Evolutionary conservation across 371 early-diverging fungal species (phyloP), one percentile per base, ranked within the genome.

Genomic region (Mucor saturninus): DNA sequence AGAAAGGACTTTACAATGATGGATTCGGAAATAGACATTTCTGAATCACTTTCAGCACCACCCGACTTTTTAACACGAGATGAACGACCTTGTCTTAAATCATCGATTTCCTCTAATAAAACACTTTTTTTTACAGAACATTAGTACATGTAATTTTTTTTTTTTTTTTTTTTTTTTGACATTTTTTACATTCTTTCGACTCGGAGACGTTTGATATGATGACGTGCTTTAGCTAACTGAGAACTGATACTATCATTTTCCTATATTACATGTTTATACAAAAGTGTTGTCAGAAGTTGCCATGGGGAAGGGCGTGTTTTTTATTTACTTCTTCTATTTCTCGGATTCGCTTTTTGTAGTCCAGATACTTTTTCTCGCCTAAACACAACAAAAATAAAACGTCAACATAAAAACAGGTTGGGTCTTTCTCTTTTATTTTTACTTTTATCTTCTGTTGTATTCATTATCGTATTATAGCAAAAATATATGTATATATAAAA

Each of bases 281-380:
- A 21, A 0, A 9, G 30, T 46, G 46, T 46, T 26, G 21, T 46
- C 46, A 46, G 21, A 9, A 21, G 46, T 46, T 21, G 46, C 21
- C 21, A 46, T 46, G 26, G 46, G 21, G 4, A 46, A 7, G 21
- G 21, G 21, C 21, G 21, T 21, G 0, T 1, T 21, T 21, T 21
- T 21, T 21, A 0, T 21, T 21, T 75, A 88, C 86, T 58, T 84
- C 77, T 76, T 86, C 86, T 63, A 86, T 84, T 58, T 86, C 83
- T 64, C 84, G 71, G 61, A 88, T 83, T 58, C 83, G 75, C 54
- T 79, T 80, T 63, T 85, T 85, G 26, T 85, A 81, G 15, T 82
- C 80, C 65, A 77, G 81, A 59, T 81, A 83, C 68, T 81, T 85
- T 39, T 80, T 76, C 46, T 73, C 74, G 59, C 15, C 60, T 42